phyloP scores from a whole-genome alignment of 2,329 filamentous ascomycete species.

The Apiospora arundinis region DNA sequence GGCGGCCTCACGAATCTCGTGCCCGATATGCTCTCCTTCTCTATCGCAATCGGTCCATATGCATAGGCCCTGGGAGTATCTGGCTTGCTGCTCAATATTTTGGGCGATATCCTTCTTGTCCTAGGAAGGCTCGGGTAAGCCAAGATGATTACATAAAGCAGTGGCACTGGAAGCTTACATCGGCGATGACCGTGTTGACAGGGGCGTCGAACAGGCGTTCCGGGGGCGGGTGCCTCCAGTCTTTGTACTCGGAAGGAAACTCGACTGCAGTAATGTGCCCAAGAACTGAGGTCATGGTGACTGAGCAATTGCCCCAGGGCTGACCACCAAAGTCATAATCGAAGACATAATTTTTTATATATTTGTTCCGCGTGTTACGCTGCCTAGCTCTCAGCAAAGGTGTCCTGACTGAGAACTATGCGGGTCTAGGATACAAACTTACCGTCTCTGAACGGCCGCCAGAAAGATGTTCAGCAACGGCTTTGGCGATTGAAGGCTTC shows the following conservation, averaged over 20 bases:
- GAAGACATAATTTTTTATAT: conserved; percentile 94
- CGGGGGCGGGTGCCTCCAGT: conserved; percentile 83
- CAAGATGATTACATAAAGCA: neutral
- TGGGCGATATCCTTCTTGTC: conserved; percentile 81
- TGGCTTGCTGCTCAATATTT: conserved; percentile 84
- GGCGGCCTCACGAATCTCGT: conserved; percentile 86
- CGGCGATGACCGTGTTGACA: conserved; percentile 70
- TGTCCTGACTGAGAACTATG: conserved; percentile 18
- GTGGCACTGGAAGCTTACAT: conserved; percentile 53
- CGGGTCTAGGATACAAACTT: conserved; percentile 42
- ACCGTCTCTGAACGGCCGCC: conserved; percentile 77
- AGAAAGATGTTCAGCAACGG: conserved; percentile 87
- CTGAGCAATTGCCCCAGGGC: conserved; percentile 80
- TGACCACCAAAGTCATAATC: conserved; percentile 79
- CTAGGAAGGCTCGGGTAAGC: conserved; percentile 47
- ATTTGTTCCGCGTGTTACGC: conserved; percentile 74
- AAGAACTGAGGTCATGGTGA: conserved; percentile 92
- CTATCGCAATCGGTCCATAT: conserved; percentile 99
- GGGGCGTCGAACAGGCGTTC: conserved; percentile 81
- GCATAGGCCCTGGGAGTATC: conserved; percentile 75
- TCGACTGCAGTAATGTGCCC: conserved; percentile 86
- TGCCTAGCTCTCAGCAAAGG: conserved; percentile 43
- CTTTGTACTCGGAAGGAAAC: conserved; percentile 75
- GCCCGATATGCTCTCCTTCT: conserved; percentile 95
- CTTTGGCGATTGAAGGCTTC: conserved; percentile 53